Evolutionary conservation across 306 rosid species (phyloP).

Genomic region (Pueraria montana): DNA sequence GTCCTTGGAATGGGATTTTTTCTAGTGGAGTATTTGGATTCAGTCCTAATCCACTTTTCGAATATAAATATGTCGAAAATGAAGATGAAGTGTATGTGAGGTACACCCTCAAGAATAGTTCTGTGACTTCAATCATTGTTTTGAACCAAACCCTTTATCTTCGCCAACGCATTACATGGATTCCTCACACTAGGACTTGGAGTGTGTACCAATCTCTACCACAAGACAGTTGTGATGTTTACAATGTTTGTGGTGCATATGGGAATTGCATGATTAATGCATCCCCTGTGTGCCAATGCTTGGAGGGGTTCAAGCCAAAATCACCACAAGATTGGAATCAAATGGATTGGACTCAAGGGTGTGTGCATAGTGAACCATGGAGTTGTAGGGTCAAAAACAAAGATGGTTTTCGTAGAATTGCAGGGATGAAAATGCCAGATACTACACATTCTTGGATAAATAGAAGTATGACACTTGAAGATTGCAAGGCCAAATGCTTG

Average conservation of each 20-base stretch:
- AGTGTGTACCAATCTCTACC: constrained; percentile 45
- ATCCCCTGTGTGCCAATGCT: constrained; percentile 55
- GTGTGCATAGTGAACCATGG: background rate
- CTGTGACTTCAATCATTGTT: constrained; percentile 48
- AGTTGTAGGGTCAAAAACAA: constrained; percentile 23
- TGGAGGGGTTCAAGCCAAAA: constrained; percentile 57
- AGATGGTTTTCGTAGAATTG: constrained; percentile 43
- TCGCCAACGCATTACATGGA: constrained; percentile 49
- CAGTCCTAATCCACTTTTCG: background rate
- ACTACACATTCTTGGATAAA: constrained; percentile 54
- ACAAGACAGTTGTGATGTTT: constrained; percentile 53
- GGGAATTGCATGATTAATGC: constrained; percentile 46
- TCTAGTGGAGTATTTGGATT: background rate
- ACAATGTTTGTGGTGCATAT: constrained; percentile 52
- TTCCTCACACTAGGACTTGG: constrained; percentile 49
- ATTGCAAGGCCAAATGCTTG: constrained; percentile 60
- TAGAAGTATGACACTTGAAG: constrained; percentile 51
- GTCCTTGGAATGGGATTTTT: constrained; percentile 57
- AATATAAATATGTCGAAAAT: background rate
- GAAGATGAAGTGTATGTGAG: background rate
- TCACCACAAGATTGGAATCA: constrained; percentile 52
- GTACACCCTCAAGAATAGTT: constrained; percentile 36
- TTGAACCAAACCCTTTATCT: constrained; percentile 44
- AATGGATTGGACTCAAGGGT: constrained; percentile 54
- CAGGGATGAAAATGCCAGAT: constrained; percentile 55